phyloP scores from a whole-genome alignment of 2,329 filamentous ascomycete genomes.

The Thelonectria blattea region DNA sequence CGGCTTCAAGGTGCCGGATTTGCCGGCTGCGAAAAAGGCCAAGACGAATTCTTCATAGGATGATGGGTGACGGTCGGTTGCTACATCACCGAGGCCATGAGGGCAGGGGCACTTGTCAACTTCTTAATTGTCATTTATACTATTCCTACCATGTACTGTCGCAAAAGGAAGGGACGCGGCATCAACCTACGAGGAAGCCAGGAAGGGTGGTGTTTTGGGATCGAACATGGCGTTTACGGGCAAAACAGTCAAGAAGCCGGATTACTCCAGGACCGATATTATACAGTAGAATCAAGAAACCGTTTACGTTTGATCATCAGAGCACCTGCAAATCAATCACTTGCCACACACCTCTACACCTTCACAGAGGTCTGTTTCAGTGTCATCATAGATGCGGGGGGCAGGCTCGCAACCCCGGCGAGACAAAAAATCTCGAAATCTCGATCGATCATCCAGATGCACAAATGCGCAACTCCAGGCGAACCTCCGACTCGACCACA shows the following conservation, averaged over 20 bases:
- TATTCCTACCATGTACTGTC: background rate
- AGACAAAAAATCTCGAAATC: background rate
- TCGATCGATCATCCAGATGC: background rate
- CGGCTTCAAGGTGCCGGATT: constrained; percentile 82
- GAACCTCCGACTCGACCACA: background rate
- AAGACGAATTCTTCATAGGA: constrained; percentile 43
- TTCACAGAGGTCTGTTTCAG: background rate
- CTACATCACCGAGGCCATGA: background rate
- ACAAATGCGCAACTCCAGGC: background rate
- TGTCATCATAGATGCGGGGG: background rate
- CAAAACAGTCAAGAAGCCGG: background rate
- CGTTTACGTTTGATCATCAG: too few relatives aligned
- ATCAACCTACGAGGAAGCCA: background rate
- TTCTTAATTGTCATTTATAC: background rate
- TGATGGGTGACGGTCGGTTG: too few relatives aligned
- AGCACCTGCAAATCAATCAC: too few relatives aligned
- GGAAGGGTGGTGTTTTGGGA: background rate
- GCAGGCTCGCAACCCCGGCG: background rate
- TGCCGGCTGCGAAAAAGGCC: constrained; percentile 77
- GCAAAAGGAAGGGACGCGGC: too few relatives aligned
- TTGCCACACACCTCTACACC: too few relatives aligned
- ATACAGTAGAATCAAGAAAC: background rate
- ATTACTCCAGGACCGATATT: background rate
- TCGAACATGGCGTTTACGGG: background rate
- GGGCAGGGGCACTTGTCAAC: background rate